Evolutionary conservation across 2,329 filamentous ascomycete species (phyloP), one percentile per base, ranked within the genome.

Genomic region (Colletotrichum tanaceti): DNA sequence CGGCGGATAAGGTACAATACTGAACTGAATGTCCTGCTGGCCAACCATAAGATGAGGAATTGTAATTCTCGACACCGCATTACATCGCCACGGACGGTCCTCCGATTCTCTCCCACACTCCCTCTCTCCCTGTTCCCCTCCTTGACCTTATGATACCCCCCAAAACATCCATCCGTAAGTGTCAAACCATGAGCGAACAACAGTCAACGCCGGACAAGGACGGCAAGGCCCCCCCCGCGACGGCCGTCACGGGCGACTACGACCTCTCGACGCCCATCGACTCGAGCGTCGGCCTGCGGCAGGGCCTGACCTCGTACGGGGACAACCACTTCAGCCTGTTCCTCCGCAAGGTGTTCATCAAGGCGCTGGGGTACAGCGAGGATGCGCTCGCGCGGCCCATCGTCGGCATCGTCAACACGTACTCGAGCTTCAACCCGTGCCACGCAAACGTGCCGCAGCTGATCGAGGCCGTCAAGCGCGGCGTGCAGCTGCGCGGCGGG

Each of bases 311-410:
- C 3, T 88, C 87, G 0, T 93, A 93, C 72, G 91, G 91, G 52
- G 91, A 93, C 72, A 83, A 90, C 7, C 91, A 93, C 77, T 93
- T 93, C 80, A 91, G 89, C 0, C 84, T 93, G 2, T 93, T 93
- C 74, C 83, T 93, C 0, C 86, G 91, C 41, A 93, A 93, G 74
- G 90, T 90, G 28, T 93, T 93, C 77, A 93, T 93, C 81, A 93
- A 93, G 77, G 90, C 91, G 0, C 82, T 92, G 1, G 91, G 91
- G 0, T 93, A 92, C 76, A 89, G 87, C 66, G 91, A 93, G 72
- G 90, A 91, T 73, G 88, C 91, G 0, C 85, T 93, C 0, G 89
- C 88, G 0, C 81, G 90, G 1, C 91, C 91, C 2, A 91, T 93
- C 63, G 83, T 93, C n/a, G 91, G 91, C 57, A 89, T 93, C 68